Conservation (phyloP, 768 basidiomycete species). For the Tulasnella sp. region DNA sequence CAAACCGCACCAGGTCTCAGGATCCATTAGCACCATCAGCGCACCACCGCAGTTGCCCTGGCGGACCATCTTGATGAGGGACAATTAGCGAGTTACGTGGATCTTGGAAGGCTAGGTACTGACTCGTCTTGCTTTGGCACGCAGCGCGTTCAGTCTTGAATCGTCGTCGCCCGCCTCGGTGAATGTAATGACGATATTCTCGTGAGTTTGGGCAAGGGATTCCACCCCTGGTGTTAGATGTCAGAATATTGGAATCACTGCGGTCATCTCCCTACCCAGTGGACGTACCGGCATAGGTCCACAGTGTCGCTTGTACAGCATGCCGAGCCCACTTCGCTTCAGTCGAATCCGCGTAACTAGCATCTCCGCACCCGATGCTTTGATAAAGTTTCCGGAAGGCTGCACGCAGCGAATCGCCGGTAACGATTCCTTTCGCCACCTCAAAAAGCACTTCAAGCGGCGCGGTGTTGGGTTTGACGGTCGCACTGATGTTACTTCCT, state of each 20-base stretch:
- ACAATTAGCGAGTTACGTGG: not conserved
- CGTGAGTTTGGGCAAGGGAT: conserved; percentile 65
- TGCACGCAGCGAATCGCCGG: conserved; percentile 40
- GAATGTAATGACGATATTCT: conserved; percentile 70
- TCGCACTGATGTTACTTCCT: not conserved
- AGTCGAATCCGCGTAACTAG: conserved; percentile 23
- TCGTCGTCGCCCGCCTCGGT: conserved; percentile 63
- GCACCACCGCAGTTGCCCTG: conserved; percentile 69
- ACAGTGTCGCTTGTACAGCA: conserved; percentile 71
- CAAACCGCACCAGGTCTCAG: conserved; percentile 70
- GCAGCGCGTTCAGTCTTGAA: conserved; percentile 59
- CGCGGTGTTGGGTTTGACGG: conserved; percentile 74
- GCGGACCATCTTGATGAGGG: conserved; percentile 57
- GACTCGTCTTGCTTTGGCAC: conserved; percentile 74
- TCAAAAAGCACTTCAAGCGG: conserved; percentile 78
- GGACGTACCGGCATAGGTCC: conserved; percentile 66
- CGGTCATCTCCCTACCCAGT: not conserved
- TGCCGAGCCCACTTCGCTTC: conserved; percentile 71
- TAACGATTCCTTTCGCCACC: conserved; percentile 67
- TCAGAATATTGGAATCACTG: not conserved
- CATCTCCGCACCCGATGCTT: conserved; percentile 34
- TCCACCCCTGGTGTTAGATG: conserved; percentile 59
- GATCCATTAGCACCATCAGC: conserved; percentile 65
- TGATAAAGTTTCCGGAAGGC: conserved; percentile 35
- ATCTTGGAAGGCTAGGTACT: conserved; percentile 29